These are phyloP conservation scores for Acanthamoeba triangularis DNA, from an alignment of 208 protist genomes.

Conservation along the genomic window DNA sequence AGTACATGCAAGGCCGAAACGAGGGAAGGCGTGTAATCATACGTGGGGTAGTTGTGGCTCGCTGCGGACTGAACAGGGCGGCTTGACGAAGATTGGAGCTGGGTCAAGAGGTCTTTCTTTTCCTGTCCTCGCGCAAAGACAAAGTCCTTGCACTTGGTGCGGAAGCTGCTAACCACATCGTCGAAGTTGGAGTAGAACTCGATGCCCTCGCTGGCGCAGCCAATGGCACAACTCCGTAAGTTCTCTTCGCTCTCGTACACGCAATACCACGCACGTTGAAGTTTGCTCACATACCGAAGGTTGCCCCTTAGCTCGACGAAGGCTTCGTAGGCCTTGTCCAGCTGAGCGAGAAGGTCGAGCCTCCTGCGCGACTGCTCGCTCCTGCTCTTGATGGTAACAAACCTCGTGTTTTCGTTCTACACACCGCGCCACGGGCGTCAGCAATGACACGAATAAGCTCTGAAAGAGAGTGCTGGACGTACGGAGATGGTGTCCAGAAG, in stretches of 20 bases:
- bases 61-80: not conserved
- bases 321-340: conserved; percentile 18
- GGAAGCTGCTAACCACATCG: conserved; percentile 28
- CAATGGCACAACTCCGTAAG: not conserved
- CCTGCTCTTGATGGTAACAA: not conserved
- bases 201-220: not conserved
- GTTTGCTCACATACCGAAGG: not conserved
- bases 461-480: not conserved
- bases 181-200: conserved; percentile 65
- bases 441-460: not conserved
- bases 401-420: conserved; percentile 50
- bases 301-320: not conserved
- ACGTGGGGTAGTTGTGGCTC: not conserved
- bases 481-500: conserved; percentile 27
- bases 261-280: no score
- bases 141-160: conserved; percentile 68
- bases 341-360: not conserved
- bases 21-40: not conserved
- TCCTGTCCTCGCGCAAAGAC: conserved; percentile 3
- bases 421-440: not conserved
- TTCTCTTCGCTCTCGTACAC: not conserved
- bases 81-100: not conserved
- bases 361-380: conserved; percentile 30
- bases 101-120: conserved; percentile 33
- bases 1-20: not conserved